Conservation (phyloP, 2,329 filamentous ascomycete genomes). For the Xylariaceae sp. region DNA sequence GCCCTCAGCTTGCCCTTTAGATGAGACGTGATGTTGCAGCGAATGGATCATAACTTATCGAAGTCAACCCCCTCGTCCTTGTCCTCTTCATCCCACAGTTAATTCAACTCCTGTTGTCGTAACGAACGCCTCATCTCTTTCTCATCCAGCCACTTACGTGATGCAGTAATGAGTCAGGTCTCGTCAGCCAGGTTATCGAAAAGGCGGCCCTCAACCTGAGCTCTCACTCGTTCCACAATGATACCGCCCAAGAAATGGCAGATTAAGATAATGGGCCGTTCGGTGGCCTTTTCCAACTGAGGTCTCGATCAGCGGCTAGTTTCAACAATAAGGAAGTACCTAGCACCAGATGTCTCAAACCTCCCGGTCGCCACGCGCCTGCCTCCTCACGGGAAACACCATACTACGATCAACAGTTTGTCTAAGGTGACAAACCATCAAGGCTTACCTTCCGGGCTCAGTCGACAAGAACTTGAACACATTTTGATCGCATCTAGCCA, state of each 20-base stretch:
- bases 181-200: not conserved
- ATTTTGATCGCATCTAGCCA: constrained; percentile 7
- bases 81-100: constrained; percentile 3
- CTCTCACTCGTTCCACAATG: constrained; percentile 6
- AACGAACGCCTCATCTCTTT: constrained; percentile 4
- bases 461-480: constrained; percentile 6
- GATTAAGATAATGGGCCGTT: constrained; percentile 7
- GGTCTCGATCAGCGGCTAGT: not conserved
- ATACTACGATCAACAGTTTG: too few species aligned
- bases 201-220: not conserved
- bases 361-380: constrained; percentile 8
- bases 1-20: too few species aligned
- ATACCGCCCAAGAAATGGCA: constrained; percentile 7
- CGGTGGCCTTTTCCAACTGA: constrained; percentile 2
- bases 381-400: too few species aligned
- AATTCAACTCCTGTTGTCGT: constrained; percentile 5
- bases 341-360: not conserved
- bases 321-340: not conserved
- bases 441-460: too few species aligned
- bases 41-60: too few species aligned
- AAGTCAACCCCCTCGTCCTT: too few species aligned
- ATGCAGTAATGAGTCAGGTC: not conserved
- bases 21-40: too few species aligned
- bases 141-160: constrained; percentile 6
- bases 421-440: too few species aligned